Conservation (phyloP, 2,329 filamentous ascomycete genomes). For the Colletotrichum tofieldiae region DNA sequence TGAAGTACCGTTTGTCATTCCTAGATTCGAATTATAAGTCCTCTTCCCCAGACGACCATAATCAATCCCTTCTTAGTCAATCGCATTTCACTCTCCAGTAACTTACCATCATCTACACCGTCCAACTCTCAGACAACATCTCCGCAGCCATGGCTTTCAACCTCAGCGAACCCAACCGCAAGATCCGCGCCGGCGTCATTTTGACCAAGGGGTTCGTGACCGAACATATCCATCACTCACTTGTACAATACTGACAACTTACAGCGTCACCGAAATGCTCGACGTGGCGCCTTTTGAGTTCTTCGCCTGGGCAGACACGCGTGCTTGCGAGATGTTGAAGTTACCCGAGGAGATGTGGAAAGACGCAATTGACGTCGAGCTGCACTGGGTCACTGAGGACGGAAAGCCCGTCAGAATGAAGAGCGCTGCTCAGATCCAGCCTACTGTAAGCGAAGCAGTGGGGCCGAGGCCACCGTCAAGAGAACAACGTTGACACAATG, state of each 20-base stretch:
- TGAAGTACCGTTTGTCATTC: background rate
- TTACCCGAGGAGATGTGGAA: background rate
- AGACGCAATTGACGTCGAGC: conserved; percentile 49
- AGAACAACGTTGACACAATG: background rate
- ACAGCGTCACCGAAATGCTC: conserved; percentile 52
- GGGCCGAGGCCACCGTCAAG: fast-evolving
- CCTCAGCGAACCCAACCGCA: conserved; percentile 47
- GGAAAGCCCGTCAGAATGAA: conserved; percentile 46
- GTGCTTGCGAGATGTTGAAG: conserved; percentile 36
- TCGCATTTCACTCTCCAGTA: background rate
- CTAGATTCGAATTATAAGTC: background rate
- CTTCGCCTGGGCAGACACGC: conserved; percentile 44
- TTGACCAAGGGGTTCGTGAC: conserved; percentile 48
- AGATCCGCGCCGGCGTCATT: conserved; percentile 51
- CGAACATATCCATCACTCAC: background rate
- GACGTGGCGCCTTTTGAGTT: conserved; percentile 55
- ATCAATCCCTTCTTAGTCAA: no score
- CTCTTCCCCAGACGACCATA: background rate
- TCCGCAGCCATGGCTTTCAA: conserved; percentile 38
- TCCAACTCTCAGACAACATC: background rate
- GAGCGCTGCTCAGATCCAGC: conserved; percentile 48
- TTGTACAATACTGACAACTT: background rate
- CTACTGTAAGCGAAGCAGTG: conserved; percentile 48
- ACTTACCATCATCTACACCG: no score
- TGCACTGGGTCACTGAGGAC: conserved; percentile 55